These are phyloP conservation scores for Juglanconis sp. DNA, from an alignment of 2,329 filamentous ascomycete species.

Conservation along the genomic window DNA sequence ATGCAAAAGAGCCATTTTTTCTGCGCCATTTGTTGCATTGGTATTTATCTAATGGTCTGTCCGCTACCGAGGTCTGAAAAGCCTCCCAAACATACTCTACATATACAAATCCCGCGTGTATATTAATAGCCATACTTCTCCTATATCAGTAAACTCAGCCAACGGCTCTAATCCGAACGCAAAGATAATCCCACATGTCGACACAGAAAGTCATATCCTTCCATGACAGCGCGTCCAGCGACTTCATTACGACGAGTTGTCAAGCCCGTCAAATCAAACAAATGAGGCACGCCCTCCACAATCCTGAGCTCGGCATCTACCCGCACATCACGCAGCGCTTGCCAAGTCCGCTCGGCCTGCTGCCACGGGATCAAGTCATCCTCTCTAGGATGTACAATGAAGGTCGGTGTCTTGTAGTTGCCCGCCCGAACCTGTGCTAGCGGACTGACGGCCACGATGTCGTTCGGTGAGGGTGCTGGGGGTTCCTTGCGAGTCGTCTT, in stretches of 20 bases:
- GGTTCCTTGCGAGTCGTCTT: background rate
- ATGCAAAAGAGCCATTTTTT: no score
- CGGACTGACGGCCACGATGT: slow-evolving; percentile 26
- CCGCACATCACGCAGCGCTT: slow-evolving; percentile 14
- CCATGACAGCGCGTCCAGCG: background rate
- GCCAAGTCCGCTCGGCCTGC: slow-evolving; percentile 23
- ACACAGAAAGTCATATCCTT: background rate
- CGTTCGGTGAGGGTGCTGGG: slow-evolving; percentile 10
- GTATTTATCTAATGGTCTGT: no score
- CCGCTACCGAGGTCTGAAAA: no score
- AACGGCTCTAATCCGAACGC: no score
- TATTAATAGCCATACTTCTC: no score
- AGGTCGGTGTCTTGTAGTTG: slow-evolving; percentile 31
- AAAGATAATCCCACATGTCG: no score
- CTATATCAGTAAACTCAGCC: no score
- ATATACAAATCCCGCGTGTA: no score
- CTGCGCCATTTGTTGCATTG: no score
- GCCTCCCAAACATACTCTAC: no score
- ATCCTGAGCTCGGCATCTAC: slow-evolving; percentile 2
- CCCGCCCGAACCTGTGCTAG: slow-evolving; percentile 29
- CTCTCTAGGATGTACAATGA: slow-evolving; percentile 27
- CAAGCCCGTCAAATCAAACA: slow-evolving; percentile 4
- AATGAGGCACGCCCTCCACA: background rate
- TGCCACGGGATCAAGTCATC: slow-evolving; percentile 34
- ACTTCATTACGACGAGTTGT: no score